Evolutionary conservation across 352 stramenopile genomes (phyloP).

Genomic region (Globisporangium irregulare): DNA sequence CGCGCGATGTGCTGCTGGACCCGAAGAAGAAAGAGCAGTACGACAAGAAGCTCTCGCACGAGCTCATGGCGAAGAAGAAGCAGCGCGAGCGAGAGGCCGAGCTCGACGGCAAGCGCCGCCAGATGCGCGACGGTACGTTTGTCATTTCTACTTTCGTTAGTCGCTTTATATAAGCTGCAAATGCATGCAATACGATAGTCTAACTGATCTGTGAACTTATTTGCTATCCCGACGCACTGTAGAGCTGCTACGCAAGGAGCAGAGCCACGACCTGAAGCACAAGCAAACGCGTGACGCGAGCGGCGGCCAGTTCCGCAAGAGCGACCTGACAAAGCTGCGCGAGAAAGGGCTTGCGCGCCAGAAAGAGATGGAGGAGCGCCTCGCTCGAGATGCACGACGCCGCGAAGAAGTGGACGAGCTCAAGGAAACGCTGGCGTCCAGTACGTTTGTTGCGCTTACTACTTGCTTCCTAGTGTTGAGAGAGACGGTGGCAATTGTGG

Average conservation of each 20-base stretch:
- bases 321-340: conserved; percentile 51
- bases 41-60: conserved; percentile 69
- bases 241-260: conserved; percentile 70
- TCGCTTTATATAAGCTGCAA: not conserved
- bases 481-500: not conserved
- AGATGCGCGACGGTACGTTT: conserved; percentile 60
- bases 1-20: conserved; percentile 71
- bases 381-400: conserved; percentile 39
- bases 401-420: conserved; percentile 36
- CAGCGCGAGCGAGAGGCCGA: conserved; percentile 62
- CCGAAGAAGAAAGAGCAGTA: conserved; percentile 81
- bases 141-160: not conserved
- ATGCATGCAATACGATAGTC: not conserved
- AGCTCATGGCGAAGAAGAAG: conserved; percentile 61
- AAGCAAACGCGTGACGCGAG: conserved; percentile 24
- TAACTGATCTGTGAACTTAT: not conserved
- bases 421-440: conserved; percentile 15
- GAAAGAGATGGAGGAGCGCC: conserved; percentile 47
- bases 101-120: conserved; percentile 49
- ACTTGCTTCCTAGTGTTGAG: not conserved
- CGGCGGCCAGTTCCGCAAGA: conserved; percentile 28
- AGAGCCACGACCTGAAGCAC: conserved; percentile 33
- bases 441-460: not conserved
- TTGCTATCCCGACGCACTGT: not conserved
- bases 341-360: conserved; percentile 52